These are phyloP conservation scores for Suillus luteus DNA, from an alignment of 768 basidiomycete genomes.

Conservation along the genomic window DNA sequence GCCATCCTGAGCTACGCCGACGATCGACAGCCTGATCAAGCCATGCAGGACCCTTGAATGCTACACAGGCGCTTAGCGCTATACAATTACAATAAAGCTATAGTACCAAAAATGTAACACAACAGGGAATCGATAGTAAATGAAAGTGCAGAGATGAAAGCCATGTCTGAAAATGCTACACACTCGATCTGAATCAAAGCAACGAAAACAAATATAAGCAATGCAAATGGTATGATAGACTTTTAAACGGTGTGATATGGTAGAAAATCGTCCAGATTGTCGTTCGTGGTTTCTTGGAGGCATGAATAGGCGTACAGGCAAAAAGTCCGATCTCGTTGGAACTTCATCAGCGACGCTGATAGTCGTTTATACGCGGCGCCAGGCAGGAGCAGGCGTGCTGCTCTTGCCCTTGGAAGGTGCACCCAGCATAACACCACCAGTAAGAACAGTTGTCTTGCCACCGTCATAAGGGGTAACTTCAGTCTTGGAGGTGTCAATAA, in stretches of 20 bases:
- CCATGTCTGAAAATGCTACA: slow-evolving; percentile 28
- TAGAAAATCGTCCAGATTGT: slow-evolving; percentile 31
- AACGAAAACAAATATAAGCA: slow-evolving; percentile 27
- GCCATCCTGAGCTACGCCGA: neutral
- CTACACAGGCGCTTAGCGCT: neutral
- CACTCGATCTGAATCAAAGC: slow-evolving; percentile 23
- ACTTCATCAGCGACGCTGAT: slow-evolving; percentile 2
- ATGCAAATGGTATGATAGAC: slow-evolving; percentile 31
- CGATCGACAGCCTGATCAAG: neutral
- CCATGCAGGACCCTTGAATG: neutral
- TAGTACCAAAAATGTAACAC: slow-evolving; percentile 23
- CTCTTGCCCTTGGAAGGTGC: slow-evolving; percentile 38
- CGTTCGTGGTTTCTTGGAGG: slow-evolving; percentile 29
- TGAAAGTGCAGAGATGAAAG: slow-evolving; percentile 16
- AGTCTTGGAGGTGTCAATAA: slow-evolving; percentile 70
- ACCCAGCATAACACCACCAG: slow-evolving; percentile 87
- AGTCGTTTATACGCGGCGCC: slow-evolving; percentile 55
- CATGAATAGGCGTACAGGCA: slow-evolving; percentile 25
- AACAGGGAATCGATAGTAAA: slow-evolving; percentile 24
- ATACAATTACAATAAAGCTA: slow-evolving; percentile 35
- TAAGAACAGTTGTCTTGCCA: slow-evolving; percentile 85
- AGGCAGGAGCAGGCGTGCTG: slow-evolving; percentile 30
- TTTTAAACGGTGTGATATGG: slow-evolving; percentile 36
- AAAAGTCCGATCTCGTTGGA: slow-evolving; percentile 15
- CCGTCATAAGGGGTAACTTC: slow-evolving; percentile 86